Conservation (phyloP, 1,139 yeast species). For the Pneumocystis carinii region DNA sequence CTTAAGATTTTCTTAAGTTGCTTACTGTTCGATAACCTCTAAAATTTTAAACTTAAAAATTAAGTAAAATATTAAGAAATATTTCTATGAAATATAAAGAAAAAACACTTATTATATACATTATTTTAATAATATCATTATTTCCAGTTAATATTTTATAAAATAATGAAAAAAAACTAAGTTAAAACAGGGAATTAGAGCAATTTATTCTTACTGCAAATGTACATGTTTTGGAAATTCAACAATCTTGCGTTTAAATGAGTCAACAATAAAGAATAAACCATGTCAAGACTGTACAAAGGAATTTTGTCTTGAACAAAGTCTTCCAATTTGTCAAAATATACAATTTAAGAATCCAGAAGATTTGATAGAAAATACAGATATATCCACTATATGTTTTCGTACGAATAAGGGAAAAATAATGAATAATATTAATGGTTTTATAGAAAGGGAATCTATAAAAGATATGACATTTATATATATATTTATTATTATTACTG, state of each 20-base stretch:
- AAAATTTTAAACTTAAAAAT: too few relatives aligned
- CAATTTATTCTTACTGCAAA: constrained; percentile 4
- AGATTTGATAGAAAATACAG: neutral
- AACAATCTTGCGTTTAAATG: neutral
- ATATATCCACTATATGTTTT: neutral
- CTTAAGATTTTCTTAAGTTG: too few relatives aligned
- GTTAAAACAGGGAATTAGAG: neutral
- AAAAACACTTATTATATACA: neutral
- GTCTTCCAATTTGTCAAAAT: constrained; percentile 1
- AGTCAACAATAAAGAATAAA: neutral
- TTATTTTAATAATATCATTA: neutral
- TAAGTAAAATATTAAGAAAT: neutral
- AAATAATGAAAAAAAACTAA: neutral
- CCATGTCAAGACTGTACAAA: constrained; percentile 9
- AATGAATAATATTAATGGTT: neutral
- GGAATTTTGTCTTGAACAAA: constrained; percentile 5
- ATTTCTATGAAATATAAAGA: neutral
- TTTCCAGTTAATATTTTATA: neutral
- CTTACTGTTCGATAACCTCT: too few relatives aligned
- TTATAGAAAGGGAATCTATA: neutral
- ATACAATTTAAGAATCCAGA: neutral
- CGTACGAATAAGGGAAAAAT: neutral
- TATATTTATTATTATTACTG: neutral
- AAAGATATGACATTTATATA: neutral
- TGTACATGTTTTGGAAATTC: constrained; percentile 9